Evolutionary conservation across 805 yeast species (phyloP), one percentile per base, ranked within the genome.

Genomic region (Candida stauntonica): DNA sequence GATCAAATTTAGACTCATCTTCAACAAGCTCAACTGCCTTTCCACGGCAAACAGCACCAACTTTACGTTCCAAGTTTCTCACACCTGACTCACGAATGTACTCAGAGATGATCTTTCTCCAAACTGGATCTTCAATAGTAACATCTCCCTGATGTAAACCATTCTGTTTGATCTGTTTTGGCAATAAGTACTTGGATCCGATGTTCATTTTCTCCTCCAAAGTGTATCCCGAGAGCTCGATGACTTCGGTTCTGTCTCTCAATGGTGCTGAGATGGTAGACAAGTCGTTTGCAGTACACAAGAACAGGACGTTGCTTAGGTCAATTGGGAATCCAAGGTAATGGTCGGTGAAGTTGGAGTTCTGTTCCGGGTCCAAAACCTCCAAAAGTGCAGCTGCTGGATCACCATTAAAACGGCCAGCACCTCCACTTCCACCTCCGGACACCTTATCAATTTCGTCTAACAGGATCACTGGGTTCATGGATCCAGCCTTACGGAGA

Each of bases 61-160:
- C 66, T 40, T 72, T 70, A 31, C 95, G 69, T 52, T 87, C 95
- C 44, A 88, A 67, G 42, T 75, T 78, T 50, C 96, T 72, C 15
- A 87, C 94, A 3, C 96, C 96, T 0, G 95, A 77, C 58, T 87
- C 96, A 38, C 89, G 67, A 0, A 95, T 83, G 55, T 86, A 87
- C 45, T 72, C 74, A 3, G 77, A 65, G 18, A 86, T 81, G 33
- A 87, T 64, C 34, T 72, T 70, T 50, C 73, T 62, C 67, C 87
- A 68, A 1, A 82, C 79, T 0, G 68, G 68, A 17, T 73, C 72
- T 14, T 64, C 64, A 5, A 86, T 58, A 5, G 48, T 41, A 6
- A 85, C 70, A 28, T 68, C 63, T 7, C 58, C 62, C 1, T 48
- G 41, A 3, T 65, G 61, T 28, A 87, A 65, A 1, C 94, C 95